Evolutionary conservation across 2,329 filamentous ascomycete genomes (phyloP), one percentile per base, ranked within the genome.

Genomic region (Cyphellophora attinorum): DNA sequence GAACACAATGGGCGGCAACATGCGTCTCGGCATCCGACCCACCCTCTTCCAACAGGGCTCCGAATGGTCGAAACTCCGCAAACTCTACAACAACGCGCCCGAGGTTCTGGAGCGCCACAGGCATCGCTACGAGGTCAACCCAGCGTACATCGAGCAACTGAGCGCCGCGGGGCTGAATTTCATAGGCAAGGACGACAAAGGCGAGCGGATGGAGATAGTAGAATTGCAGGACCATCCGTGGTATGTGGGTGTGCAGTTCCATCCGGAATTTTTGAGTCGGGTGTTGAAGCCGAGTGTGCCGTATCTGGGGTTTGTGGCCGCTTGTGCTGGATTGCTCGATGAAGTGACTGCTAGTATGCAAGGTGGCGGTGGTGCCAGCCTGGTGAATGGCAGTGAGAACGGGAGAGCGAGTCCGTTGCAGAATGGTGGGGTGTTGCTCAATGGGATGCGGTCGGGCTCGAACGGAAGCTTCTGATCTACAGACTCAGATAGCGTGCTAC

Each of bases 81-180:
- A 73, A 5, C 62, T 93, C 6, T 93, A 93, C 56, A 63, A 51
- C 32, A 41, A 60, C 2, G 57, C 42, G 3, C 34, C 65, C 1
- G 58, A 61, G 12, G 70, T 81, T 28, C 60, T 70, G 39, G 86
- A 93, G 65, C 75, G 86, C 33, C 86, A 94, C 58, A 76, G 86
- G 40, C 86, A 94, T 60, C 75, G 85, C 23, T 94, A 93, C 56
- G 86, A 94, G 63, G 83, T 93, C 45, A 93, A 93, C 61, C 85
- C 86, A 0, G 72, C 75, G 8, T 79, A 80, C 51, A 74, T 93
- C 34, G 74, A 80, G 3, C 61, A 62, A 19, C 67, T 94, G 3
- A 71, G 84, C 45, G 61, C 72, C 29, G 74, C 70, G 4, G 86
- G 85, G 1, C 65, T 94, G 19, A 64, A 69, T 27, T 88, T 93